These are phyloP conservation scores for Microdochium trichocladiopsis DNA, from an alignment of 2,329 filamentous ascomycete genomes.

Conservation along the genomic window DNA sequence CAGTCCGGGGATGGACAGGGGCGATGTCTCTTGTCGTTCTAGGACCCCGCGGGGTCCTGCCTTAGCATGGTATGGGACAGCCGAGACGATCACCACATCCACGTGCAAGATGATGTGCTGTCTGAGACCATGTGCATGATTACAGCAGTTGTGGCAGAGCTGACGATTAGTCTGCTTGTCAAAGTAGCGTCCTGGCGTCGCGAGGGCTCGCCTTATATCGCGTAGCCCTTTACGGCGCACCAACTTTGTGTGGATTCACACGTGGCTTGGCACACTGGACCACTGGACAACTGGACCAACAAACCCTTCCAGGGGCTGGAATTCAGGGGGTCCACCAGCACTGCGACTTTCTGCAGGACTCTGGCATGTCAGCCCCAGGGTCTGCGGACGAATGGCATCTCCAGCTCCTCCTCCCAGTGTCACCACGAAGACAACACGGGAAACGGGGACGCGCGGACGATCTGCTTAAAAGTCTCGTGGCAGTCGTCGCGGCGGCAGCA, in stretches of 20 bases:
- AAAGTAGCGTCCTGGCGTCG: background rate
- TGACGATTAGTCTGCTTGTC: background rate
- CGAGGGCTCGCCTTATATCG: background rate
- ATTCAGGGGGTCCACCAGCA: background rate
- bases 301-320: background rate
- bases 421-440: background rate
- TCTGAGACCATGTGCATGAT: background rate
- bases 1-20: background rate
- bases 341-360: background rate
- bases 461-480: background rate
- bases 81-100: background rate
- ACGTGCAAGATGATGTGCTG: background rate
- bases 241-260: too few relatives aligned
- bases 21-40: background rate
- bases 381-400: background rate
- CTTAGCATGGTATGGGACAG: background rate
- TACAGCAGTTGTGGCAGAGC: background rate
- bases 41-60: background rate
- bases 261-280: too few relatives aligned
- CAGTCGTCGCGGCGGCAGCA: background rate
- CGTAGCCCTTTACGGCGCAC: too few relatives aligned
- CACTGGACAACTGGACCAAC: background rate
- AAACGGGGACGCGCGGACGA: background rate
- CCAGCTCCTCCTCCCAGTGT: background rate
- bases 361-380: background rate